These are phyloP conservation scores for Leptomonas seymouri DNA, from an alignment of 208 protist genomes.

Conservation along the genomic window DNA sequence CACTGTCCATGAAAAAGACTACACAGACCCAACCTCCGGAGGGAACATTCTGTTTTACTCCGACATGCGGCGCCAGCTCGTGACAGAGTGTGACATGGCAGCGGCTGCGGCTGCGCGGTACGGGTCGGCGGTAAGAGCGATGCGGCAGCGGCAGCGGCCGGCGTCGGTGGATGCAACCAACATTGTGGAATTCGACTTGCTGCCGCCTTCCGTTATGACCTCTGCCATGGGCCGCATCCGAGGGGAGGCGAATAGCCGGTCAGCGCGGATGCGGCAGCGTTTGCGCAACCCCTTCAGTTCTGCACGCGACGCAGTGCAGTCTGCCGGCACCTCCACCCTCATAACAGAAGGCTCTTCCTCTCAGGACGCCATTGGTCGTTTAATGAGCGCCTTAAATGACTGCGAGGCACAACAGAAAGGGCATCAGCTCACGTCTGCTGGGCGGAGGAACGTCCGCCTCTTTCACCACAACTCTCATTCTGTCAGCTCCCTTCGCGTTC, in stretches of 20 bases:
- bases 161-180: neutral
- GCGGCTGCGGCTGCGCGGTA: neutral
- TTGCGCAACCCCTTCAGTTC: neutral
- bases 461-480: constrained; percentile 6
- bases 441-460: neutral
- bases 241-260: neutral
- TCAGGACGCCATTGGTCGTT: constrained; percentile 15
- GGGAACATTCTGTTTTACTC: constrained; percentile 21
- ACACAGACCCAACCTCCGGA: too few relatives aligned
- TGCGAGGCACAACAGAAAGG: constrained; percentile 2
- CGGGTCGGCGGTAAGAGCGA: constrained; percentile 8
- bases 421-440: neutral
- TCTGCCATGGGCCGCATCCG: neutral
- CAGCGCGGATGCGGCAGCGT: constrained; percentile 8
- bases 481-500: neutral
- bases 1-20: neutral
- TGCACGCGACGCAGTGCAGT: neutral
- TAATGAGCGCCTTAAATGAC: constrained; percentile 11
- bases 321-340: neutral
- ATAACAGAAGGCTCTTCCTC: neutral
- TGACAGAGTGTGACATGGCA: neutral
- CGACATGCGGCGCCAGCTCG: constrained; percentile 3
- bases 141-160: constrained; percentile 1
- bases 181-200: constrained; percentile 15
- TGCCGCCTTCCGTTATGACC: constrained; percentile 1